Conservation (phyloP, 495 filamentous ascomycete genomes). For the Annulohypoxylon maeteangense region DNA sequence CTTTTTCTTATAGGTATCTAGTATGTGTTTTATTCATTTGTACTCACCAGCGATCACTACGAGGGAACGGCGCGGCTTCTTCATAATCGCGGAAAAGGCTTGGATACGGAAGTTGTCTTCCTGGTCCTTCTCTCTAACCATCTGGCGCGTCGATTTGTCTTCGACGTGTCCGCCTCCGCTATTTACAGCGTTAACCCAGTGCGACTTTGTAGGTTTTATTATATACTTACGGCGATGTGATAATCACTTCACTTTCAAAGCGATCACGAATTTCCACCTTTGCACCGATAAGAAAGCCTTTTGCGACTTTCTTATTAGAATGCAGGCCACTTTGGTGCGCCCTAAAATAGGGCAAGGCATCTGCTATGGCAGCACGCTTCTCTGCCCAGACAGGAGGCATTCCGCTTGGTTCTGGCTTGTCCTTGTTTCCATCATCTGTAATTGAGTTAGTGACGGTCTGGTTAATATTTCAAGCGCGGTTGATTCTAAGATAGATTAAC, state of each 20-base stretch:
- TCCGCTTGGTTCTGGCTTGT: conserved; percentile 43
- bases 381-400: conserved; percentile 68
- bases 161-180: conserved; percentile 64
- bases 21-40: neutral
- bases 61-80: conserved; percentile 54
- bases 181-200: neutral
- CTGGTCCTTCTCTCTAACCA: conserved; percentile 59
- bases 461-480: neutral
- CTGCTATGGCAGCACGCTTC: conserved; percentile 70
- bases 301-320: conserved; percentile 54
- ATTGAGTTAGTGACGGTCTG: neutral
- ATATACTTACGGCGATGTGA: conserved; percentile 69
- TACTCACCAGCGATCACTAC: conserved; percentile 69
- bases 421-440: neutral
- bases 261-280: conserved; percentile 66
- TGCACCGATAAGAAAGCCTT: conserved; percentile 71
- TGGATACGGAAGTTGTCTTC: conserved; percentile 40
- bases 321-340: conserved; percentile 71
- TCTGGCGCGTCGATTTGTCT: conserved; percentile 52
- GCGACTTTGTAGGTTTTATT: neutral
- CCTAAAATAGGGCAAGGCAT: conserved; percentile 73
- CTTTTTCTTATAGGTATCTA: neutral
- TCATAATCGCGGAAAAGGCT: conserved; percentile 52
- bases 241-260: conserved; percentile 72
- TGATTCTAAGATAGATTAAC: neutral